A percentile compares a stretch with the other conserved stretches of the same genome.
Evolutionary conservation across 2,329 filamentous ascomycete species (phyloP).

Genomic region (Aspergillus transmontanensis): DNA sequence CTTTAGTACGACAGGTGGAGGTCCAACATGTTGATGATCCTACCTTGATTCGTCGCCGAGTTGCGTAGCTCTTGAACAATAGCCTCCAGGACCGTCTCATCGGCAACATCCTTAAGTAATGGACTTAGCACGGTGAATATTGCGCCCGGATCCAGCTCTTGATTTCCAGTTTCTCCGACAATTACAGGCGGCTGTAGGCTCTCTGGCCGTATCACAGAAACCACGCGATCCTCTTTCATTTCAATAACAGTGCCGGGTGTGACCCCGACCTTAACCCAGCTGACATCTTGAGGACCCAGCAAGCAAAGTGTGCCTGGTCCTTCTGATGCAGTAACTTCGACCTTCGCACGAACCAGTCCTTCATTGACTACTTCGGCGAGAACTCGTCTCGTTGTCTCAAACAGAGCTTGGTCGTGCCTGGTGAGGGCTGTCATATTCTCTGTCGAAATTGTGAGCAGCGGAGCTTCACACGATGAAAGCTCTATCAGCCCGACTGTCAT

Average conservation of each 20-base stretch:
- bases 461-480: too few species aligned
- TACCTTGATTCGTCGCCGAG: constrained; percentile 19
- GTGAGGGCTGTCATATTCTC: too few species aligned
- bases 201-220: not conserved
- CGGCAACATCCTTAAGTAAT: constrained; percentile 8
- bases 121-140: constrained; percentile 14
- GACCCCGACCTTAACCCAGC: not conserved
- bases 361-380: constrained; percentile 20
- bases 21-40: not conserved
- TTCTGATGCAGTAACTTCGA: not conserved
- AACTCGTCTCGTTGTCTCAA: constrained; percentile 19
- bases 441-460: too few species aligned
- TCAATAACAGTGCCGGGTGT: not conserved
- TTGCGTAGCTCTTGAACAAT: constrained; percentile 16
- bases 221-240: not conserved
- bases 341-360: constrained; percentile 11
- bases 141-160: constrained; percentile 7
- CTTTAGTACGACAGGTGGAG: not conserved
- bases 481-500: rapidly evolving
- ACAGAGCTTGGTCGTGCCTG: constrained; percentile 2
- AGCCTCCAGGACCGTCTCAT: constrained; percentile 3
- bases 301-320: not conserved
- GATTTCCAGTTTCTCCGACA: not conserved
- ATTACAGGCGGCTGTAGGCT: not conserved
- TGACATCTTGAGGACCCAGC: not conserved